Percentiles rank a stretch among this genome's conserved stretches.
Conservation (phyloP, 1,284 basidiomycete genomes). For the Tilletia horrida region DNA sequence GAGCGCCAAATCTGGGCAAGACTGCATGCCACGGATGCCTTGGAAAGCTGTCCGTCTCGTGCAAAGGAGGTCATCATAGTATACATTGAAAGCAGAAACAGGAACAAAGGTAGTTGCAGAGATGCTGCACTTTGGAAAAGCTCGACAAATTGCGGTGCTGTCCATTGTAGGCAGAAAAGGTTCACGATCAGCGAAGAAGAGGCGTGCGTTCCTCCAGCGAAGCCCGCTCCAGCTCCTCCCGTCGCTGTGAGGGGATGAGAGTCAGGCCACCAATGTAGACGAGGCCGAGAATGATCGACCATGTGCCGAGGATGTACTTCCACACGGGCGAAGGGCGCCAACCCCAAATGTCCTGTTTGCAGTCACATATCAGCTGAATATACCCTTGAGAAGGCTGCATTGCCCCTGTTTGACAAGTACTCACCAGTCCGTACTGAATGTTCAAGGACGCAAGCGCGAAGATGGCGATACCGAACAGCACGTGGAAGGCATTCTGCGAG, state of each 20-base stretch:
- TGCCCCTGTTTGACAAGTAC: no score
- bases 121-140: no score
- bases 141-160: no score
- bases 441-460: constrained; percentile 32
- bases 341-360: constrained; percentile 32
- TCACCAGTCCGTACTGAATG: background rate
- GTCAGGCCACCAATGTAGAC: constrained; percentile 2
- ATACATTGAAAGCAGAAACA: no score
- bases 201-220: background rate
- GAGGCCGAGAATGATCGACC: background rate
- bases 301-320: constrained; percentile 27
- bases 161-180: no score
- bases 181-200: background rate
- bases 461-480: constrained; percentile 31
- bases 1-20: no score
- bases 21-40: no score
- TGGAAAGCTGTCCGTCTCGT: no score
- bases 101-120: no score
- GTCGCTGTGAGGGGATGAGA: background rate
- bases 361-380: background rate
- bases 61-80: no score
- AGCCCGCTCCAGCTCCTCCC: background rate
- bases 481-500: constrained; percentile 29
- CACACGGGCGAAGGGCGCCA: constrained; percentile 29
- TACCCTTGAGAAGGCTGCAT: constrained; percentile 2